phyloP scores from a whole-genome alignment of 768 basidiomycete species.

The Serendipita indica region DNA sequence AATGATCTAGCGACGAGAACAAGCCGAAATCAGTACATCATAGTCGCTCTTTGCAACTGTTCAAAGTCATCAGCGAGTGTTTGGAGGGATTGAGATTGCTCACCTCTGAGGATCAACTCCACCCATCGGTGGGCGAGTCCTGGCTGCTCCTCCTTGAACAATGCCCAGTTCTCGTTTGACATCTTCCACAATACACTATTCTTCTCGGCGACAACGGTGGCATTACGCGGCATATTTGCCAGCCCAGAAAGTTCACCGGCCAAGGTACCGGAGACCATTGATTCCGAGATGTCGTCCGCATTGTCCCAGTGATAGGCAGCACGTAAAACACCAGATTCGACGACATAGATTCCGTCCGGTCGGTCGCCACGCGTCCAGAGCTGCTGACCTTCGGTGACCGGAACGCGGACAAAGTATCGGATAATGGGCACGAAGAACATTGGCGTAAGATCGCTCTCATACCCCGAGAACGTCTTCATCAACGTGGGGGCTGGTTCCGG shows the following conservation, averaged over 20 bases:
- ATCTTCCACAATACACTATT: conserved; percentile 73
- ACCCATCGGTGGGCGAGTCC: conserved; percentile 49
- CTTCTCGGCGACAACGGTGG: conserved; percentile 70
- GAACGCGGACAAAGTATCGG: conserved; percentile 53
- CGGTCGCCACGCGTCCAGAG: conserved; percentile 68
- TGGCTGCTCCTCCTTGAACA: conserved; percentile 54
- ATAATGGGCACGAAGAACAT: conserved; percentile 47
- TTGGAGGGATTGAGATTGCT: neutral
- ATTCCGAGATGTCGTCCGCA: conserved; percentile 57
- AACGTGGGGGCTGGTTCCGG: conserved; percentile 62
- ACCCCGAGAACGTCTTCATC: conserved; percentile 64
- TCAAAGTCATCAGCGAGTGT: conserved; percentile 4
- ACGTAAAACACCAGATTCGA: conserved; percentile 73
- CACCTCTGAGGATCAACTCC: conserved; percentile 60
- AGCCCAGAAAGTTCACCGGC: conserved; percentile 85
- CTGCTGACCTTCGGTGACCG: conserved; percentile 39
- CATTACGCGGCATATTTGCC: conserved; percentile 64
- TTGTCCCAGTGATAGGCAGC: conserved; percentile 68
- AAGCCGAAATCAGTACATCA: conserved; percentile 43
- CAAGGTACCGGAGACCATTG: conserved; percentile 85
- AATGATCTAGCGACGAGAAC: conserved; percentile 6
- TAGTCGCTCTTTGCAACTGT: conserved; percentile 51
- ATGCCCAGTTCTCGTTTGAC: conserved; percentile 37
- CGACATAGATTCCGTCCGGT: conserved; percentile 75
- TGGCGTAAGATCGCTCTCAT: conserved; percentile 29